Base-by-base conservation (phyloP, 306 rosid species). In the Cyamopsis tetragonoloba region DNA sequence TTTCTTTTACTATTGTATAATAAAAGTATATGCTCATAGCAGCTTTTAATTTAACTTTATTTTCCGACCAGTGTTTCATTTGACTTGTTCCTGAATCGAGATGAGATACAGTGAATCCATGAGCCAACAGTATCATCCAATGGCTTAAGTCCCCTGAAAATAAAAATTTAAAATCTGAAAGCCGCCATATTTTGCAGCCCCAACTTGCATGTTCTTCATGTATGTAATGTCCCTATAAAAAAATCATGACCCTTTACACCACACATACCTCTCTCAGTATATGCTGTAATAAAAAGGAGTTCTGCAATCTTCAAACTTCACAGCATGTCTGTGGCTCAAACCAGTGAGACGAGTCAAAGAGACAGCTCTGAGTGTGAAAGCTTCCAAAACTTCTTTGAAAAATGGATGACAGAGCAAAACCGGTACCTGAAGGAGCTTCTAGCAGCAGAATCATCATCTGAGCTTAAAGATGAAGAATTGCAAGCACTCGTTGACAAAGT, bases 361-460 rank as follows among this genome's bases (percentile, higher is more conserved):
- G 4, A 22, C 12, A 65, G 11, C 11, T 34, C 2, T 0, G 79
- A 73, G 28, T 59, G 28, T 13, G 71, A 77, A 23, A 80, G 38
- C 61, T 88, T 88, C 55, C 65, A 49, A 30, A 28, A 24, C 7
- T 88, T 86, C 66, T 85, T 65, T 42, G 80, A 86, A 4, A 17
- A 53, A 4, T 88, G 88, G 91, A 35, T 88, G 2, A 27, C 15
- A 2, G 74, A 80, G 62, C 91, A 86, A 58, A 71, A 73, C 65
- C 49, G 65, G 20, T 18, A 72, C 56, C 89, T 83, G 35, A 71
- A 77, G 32, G 47, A 38, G 1, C 67, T 61, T 39, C 22, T 13
- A 39, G 50, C 19, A 19, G 77, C 72, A 8, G 77, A 62, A 77
- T n/a, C 81, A 77, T n/a, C 81, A 70, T 12, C 15, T 13, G n/a